phyloP scores from a whole-genome alignment of 164 flowering plant genomes.

The Aristolochia contorta region DNA sequence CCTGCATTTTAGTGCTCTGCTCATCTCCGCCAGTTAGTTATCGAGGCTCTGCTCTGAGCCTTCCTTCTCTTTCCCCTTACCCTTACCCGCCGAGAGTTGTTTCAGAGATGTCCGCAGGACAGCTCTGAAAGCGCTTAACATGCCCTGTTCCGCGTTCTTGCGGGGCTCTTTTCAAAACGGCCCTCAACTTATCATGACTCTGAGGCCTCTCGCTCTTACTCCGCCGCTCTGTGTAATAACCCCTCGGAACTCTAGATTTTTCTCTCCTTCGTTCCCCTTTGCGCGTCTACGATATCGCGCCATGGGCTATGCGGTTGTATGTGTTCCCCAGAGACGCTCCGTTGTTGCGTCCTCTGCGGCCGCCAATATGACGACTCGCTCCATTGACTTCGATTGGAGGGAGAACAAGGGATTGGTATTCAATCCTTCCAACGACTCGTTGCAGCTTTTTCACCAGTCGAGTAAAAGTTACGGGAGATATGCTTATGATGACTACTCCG shows the following conservation, averaged over 20 bases:
- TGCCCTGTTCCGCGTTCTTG: conserved; percentile 8
- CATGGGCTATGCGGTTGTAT: conserved; percentile 30
- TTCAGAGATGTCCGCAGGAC: too few species aligned
- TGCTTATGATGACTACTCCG: conserved; percentile 29
- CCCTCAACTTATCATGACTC: conserved; percentile 9
- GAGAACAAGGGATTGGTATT: conserved; percentile 8
- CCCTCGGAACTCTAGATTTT: conserved; percentile 7
- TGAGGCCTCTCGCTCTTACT: conserved; percentile 8
- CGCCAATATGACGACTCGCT: conserved; percentile 4
- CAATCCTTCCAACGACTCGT: conserved; percentile 13
- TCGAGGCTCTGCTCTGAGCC: neutral
- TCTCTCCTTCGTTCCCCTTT: conserved; percentile 9
- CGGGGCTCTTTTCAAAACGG: conserved; percentile 9
- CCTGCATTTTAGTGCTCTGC: too few species aligned
- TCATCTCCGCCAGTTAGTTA: neutral
- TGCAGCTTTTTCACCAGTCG: conserved; percentile 11
- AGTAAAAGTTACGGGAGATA: conserved; percentile 13
- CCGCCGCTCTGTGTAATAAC: neutral
- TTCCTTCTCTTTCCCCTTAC: neutral
- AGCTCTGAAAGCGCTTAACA: neutral
- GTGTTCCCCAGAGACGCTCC: conserved; percentile 56
- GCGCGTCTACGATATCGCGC: conserved; percentile 38
- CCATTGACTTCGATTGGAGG: conserved; percentile 15
- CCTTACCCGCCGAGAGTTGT: neutral
- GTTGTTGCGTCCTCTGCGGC: conserved; percentile 17